Base-by-base conservation (phyloP, 2,329 filamentous ascomycete genomes). In the Thielaviopsis punctulata region DNA sequence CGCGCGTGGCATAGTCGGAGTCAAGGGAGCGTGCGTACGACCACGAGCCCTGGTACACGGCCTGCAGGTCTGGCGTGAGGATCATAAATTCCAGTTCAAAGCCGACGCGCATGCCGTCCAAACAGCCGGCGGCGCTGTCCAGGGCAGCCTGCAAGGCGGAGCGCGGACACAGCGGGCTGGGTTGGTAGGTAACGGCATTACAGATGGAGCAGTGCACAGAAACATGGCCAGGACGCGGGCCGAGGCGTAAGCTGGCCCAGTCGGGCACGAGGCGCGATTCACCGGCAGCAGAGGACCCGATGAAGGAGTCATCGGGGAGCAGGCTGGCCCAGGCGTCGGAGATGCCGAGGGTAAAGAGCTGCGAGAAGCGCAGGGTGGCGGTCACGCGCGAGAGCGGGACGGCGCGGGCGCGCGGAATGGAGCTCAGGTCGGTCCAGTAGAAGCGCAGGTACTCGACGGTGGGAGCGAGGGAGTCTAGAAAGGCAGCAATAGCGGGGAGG, bases 351-450 rank as follows among this genome's bases (percentile, higher is more conserved):
- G 68, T 61, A 3, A 71, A 59, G 27, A 69, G 66, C 13, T 70
- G 68, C 36, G 70, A 64, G 18, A 67, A 64, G 23, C 64, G 60
- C 0, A 79, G 61, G 5, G 73, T 64, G 2, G 68, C 68, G 25
- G 69, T 61, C 22, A 80, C 75, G 41, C 73, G 72, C 1, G 70
- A 67, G 44, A 84, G 72, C 0, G 86, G 84, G 1, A 92, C 65
- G 56, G 86, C 75, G 2, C 84, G 76, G 57, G 78, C 73, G 15
- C 84, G 75, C 0, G 79, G 63, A 2, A 75, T 82, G 1, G 78
- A 77, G n/a, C 84, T 86, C 63, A 84, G 82, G 64, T 93, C 86
- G 22, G 84, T 69, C 79, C 83, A 93, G 63, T 84, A 82, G 12
- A 90, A 68, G 56, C 85, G 80, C 18, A 93, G 65, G 60, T 81